A percentile compares a stretch with the other conserved stretches of the same genome.
These are phyloP conservation scores for Puccinia sorghi DNA, from an alignment of 1,284 basidiomycete species.

Conservation along the genomic window DNA sequence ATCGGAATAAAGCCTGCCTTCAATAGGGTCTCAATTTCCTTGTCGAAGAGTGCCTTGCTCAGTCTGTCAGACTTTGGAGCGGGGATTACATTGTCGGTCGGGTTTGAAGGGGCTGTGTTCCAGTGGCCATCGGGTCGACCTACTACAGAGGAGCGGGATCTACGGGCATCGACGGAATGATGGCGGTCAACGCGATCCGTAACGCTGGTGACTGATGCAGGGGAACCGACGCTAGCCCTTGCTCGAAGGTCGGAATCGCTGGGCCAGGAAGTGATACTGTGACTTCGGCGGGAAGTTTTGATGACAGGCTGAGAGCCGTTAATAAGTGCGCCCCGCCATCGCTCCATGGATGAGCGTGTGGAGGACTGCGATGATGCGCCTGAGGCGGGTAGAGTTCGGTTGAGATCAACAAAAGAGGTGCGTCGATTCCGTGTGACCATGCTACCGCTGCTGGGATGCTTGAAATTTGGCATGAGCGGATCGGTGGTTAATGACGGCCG, in stretches of 20 bases:
- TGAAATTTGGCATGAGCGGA: not conserved
- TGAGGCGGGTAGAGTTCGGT: not conserved
- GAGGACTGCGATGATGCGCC: not conserved
- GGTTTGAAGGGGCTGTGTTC: not conserved
- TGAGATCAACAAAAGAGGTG: constrained; percentile 14
- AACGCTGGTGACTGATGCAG: not conserved
- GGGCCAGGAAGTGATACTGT: constrained; percentile 31
- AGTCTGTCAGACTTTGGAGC: not conserved
- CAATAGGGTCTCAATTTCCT: constrained; percentile 77
- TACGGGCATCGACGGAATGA: not conserved
- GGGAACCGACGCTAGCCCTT: not conserved
- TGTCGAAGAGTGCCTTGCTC: constrained; percentile 64
- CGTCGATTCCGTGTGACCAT: constrained; percentile 21
- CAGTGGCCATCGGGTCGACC: not conserved
- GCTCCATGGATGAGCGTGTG: constrained; percentile 37
- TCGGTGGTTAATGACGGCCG: not conserved
- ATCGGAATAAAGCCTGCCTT: constrained; percentile 64
- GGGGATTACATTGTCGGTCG: not conserved
- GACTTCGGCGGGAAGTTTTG: constrained; percentile 22
- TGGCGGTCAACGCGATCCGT: not conserved
- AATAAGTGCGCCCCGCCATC: constrained; percentile 34
- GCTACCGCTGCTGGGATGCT: not conserved
- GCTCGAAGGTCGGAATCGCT: constrained; percentile 5
- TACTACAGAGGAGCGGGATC: not conserved
- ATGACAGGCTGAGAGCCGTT: constrained; percentile 7